A percentile compares a stretch with the other conserved stretches of the same genome.
These are phyloP conservation scores for Angophora floribunda DNA, from an alignment of 345 rosid species.

Conservation along the genomic window DNA sequence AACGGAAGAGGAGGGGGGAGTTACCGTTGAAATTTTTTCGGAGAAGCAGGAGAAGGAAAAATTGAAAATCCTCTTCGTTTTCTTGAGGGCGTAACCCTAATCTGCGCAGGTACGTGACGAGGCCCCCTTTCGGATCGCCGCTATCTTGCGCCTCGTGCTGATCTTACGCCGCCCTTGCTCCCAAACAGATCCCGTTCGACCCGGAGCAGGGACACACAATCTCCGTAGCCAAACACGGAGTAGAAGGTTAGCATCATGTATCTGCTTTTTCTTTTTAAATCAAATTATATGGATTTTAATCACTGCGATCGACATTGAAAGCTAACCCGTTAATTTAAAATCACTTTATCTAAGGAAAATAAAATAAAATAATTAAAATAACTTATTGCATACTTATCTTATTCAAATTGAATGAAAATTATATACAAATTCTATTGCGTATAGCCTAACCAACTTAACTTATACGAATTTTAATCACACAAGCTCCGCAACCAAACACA, in stretches of 20 bases:
- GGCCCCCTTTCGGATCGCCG: not conserved
- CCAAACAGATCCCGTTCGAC: not conserved
- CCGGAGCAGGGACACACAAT: not conserved
- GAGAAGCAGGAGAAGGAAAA: not conserved
- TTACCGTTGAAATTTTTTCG: not conserved
- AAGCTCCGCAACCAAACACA: not conserved
- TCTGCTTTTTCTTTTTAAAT: too few relatives aligned
- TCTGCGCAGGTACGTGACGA: conserved; percentile 48
- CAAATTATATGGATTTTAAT: too few relatives aligned
- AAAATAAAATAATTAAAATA: not conserved
- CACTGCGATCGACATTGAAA: too few relatives aligned
- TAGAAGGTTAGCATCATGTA: too few relatives aligned
- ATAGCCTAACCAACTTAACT: not conserved
- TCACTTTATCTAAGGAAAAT: too few relatives aligned
- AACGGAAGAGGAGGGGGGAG: not conserved
- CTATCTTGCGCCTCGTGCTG: not conserved
- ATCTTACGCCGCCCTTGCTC: not conserved
- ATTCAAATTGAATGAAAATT: not conserved
- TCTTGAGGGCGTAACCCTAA: conserved; percentile 43
- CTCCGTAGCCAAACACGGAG: not conserved
- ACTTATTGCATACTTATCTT: too few relatives aligned
- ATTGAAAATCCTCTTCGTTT: not conserved
- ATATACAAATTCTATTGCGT: not conserved
- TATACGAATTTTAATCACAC: not conserved
- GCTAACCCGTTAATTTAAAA: too few relatives aligned